Evolutionary conservation across 1,139 yeast species (phyloP), one percentile per base, ranked within the genome.

Genomic region (Debaryomyces coudertii): DNA sequence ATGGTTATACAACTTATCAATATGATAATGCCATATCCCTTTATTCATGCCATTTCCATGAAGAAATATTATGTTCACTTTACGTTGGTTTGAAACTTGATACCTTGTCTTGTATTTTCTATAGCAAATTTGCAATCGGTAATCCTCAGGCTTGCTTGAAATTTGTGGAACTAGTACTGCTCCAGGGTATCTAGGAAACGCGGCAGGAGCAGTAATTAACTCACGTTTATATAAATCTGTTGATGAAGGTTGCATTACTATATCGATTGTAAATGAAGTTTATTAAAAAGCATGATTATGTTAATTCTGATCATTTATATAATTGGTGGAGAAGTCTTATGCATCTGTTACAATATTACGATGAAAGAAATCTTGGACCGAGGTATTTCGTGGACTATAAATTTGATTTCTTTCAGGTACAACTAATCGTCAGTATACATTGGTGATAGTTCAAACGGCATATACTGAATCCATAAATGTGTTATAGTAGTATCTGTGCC

Each of bases 31-130:
- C 89, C 89, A 84, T 2, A 79, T 54, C 20, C 76, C 73, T 52
- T 81, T 80, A 52, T 73, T 73, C 82, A 82, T 77, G 6, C 87
- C 87, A 11, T 81, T 79, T 0, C 87, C 88, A 53, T 81, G 82
- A 16, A 76, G 57, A 57, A 83, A 83, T 34, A 81, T 60, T 33
- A 83, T 83, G 18, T 39, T 42, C 6, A 45, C 29, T 22, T 42
- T 39, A 11, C n/a, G 12, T 14, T n/a, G 16, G n/a, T 27, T 18
- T 11, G 28, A 2, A 15, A 12, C 14, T 23, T 18, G 36, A 8
- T 38, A 20, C 23, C 53, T 52, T 16, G 55, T 46, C 27, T 53
- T 54, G 50, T 55, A 62, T 46, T 60, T 62, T 47, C 59, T 49
- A 53, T 66, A 66, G 9, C 51, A 67, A 5, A 65, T 27, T 40